Conservation (phyloP, 805 yeast genomes). For the Suhomyces kilbournensis region DNA sequence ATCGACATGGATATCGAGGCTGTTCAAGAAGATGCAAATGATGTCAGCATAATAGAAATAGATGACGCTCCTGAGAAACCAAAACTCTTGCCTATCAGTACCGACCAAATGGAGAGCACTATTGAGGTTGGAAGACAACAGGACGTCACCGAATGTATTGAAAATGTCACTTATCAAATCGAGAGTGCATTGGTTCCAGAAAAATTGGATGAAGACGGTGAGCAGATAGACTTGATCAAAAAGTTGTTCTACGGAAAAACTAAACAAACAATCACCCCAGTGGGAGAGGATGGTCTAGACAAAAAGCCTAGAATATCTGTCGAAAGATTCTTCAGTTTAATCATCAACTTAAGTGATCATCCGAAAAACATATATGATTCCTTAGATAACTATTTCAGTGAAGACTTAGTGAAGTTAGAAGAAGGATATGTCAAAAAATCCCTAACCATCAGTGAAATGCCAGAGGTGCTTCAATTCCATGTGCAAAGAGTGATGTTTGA, state of each 20-base stretch:
- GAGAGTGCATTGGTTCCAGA: constrained; percentile 82
- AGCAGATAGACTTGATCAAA: constrained; percentile 80
- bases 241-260: constrained; percentile 82
- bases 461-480: constrained; percentile 84
- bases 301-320: constrained; percentile 34
- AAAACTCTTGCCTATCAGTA: constrained; percentile 36
- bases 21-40: neutral
- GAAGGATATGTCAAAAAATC: constrained; percentile 74
- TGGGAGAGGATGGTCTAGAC: constrained; percentile 37
- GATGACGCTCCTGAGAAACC: constrained; percentile 5
- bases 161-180: constrained; percentile 84
- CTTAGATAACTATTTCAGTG: constrained; percentile 76
- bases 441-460: constrained; percentile 67
- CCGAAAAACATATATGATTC: constrained; percentile 91
- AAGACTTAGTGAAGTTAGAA: constrained; percentile 64
- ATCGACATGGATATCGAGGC: constrained; percentile 5
- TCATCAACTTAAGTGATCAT: constrained; percentile 83
- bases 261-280: constrained; percentile 67
- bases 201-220: constrained; percentile 63
- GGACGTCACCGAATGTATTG: constrained; percentile 96
- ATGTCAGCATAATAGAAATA: neutral
- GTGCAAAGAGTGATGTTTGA: constrained; percentile 93
- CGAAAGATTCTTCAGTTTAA: constrained; percentile 77
- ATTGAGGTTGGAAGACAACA: constrained; percentile 88
- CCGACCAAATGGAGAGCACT: constrained; percentile 70